Base-by-base conservation (phyloP, 1,284 basidiomycete species). In the Pseudozyma thailandica region DNA sequence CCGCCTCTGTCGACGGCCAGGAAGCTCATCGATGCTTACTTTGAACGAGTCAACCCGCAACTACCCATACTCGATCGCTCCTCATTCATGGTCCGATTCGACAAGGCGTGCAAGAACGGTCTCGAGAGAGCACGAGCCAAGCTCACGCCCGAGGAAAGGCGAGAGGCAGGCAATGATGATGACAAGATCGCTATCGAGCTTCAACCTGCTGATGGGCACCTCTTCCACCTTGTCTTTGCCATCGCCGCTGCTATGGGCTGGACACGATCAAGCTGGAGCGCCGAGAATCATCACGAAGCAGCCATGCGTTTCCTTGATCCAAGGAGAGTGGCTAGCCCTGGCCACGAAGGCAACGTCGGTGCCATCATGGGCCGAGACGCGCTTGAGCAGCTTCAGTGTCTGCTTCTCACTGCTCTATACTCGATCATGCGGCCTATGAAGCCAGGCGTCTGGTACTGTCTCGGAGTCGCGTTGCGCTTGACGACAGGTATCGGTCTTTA, bases 351-450 rank as follows among this genome's bases (percentile, higher is more conserved):
- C 43, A 72, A 54, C 21, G 64, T 72, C n/a, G 69, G 69, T 13
- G 69, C 63, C 12, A 72, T 72, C 50, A 63, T 68, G 64, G 70
- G 70, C 6, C 51, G 70, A 26, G 70, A 72, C 28, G 53, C 64
- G 18, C 64, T 72, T 39, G 70, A 72, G 23, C 70, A 72, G 50
- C 70, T 72, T 8, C 64, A 69, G 30, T 72, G 70, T 30, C 52
- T 72, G 13, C 53, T 72, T 4, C 56, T 72, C 28, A 69, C 70
- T 1, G 70, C 70, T 5, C 64, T 72, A 6, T 72, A 72, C 52
- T 72, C 70, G 21, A 72, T 72, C 46, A 72, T 72, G 70, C 55
- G 70, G 16, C 54, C 70, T 20, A 72, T 64, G 64, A 62, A 63
- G 46, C 70, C 70, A 15, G 70, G 70, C 13, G 64, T 72, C 0